phyloP scores from a whole-genome alignment of 345 rosid genomes.

The Eucalyptus rudis region DNA sequence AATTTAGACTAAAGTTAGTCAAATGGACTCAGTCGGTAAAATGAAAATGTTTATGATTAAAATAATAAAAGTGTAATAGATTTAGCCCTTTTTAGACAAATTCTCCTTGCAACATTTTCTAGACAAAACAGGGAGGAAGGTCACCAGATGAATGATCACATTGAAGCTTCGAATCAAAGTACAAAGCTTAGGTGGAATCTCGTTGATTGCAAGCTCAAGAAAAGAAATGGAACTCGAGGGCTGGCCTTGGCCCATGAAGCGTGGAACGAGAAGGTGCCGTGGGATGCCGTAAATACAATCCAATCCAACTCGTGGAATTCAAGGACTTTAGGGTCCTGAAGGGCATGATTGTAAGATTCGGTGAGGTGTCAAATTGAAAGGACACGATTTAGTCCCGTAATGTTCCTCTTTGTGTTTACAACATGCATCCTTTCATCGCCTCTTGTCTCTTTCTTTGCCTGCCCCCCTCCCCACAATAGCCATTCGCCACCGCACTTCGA shows the following conservation, averaged over 20 bases:
- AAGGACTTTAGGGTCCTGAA: not conserved
- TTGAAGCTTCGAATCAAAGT: not conserved
- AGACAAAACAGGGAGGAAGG: not conserved
- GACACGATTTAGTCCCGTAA: not conserved
- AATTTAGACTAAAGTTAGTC: not conserved
- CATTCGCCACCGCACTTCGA: no score
- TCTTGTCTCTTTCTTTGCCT: not conserved
- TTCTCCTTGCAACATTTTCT: no score
- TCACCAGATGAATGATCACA: not conserved
- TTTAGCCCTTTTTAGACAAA: no score
- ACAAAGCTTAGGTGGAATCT: not conserved
- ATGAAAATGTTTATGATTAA: no score
- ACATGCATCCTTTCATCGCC: not conserved
- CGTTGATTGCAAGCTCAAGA: not conserved
- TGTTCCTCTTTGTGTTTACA: constrained; percentile 1
- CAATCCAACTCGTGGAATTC: not conserved
- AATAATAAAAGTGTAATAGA: not conserved
- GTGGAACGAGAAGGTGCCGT: not conserved
- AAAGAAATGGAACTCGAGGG: not conserved
- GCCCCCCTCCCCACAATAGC: not conserved
- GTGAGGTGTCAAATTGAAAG: not conserved
- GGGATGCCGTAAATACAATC: not conserved
- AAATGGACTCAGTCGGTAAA: not conserved
- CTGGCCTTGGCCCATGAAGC: not conserved
- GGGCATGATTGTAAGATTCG: not conserved